Base-by-base conservation (phyloP, 1,139 yeast species). In the Kodamaea alishanica region DNA sequence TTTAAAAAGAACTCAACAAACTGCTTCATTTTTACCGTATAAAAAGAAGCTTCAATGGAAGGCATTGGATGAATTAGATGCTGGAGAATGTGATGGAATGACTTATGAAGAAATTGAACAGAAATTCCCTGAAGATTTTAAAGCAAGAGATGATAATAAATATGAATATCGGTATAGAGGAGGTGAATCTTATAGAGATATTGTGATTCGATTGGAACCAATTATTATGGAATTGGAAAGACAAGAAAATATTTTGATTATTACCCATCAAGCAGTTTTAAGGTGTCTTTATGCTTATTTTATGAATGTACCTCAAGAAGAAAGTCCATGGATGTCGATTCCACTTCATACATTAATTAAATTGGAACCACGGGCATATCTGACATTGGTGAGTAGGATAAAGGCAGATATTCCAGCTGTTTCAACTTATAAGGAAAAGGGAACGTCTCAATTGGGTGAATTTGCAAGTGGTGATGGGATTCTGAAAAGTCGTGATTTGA, bases 391-490 rank as follows among this genome's bases (percentile, higher is more conserved):
- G 29, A 84, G 92, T 23, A 73, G 95, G 48, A 85, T 92, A 40
- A 88, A 89, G 50, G 97, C 97, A 0, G 89, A 92, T 59, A 92
- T 92, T 41, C 97, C 98, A 2, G 98, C 98, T 0, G 99, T 92
- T 6, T 83, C 94, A 54, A 92, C 99, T 0, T 92, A 90, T 61
- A 87, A 95, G 52, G 96, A 88, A 54, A 90, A 83, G 67, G 98
- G 97, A 5, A 84, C 94, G 0, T 79, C 87, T 24, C 85, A 81
- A 52, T 70, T 84, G 44, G 94, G 94, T 6, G 92, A 84, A 45
- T 49, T 60, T 36, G 59, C 47, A 5, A 46, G 54, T 24, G 63
- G 62, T 8, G 53, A 44, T 4, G 44, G 48, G 24, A 46, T 53
- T 10, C 54, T 65, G 31, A 67, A 64, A 43, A 67, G 74, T 47